Evolutionary conservation across 164 flowering plant genomes (phyloP), one percentile per base, ranked within the genome.

Genomic region (Pachysandra terminalis): DNA sequence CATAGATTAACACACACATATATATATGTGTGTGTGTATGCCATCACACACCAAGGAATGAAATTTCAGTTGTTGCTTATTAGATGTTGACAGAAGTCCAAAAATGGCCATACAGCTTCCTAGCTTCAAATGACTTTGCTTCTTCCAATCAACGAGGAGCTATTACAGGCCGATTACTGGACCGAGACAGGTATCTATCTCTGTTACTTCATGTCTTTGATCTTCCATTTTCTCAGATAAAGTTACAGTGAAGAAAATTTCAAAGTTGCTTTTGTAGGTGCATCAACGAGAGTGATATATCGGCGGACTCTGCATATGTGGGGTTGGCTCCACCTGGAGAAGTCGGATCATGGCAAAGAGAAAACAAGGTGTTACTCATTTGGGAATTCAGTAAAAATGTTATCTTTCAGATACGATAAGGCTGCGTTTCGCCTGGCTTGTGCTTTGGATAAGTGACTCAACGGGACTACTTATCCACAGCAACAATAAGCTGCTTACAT

Each of bases 311-410:
- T 41, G 97, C 96, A 21, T 89, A 82, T 69, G 84, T 95, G 0
- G 98, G 98, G 0, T 69, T 95, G 66, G 97, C 98, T 63, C 77
- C 81, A 10, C 96, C 89, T 0, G 97, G 96, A 53, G 83, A 81
- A 3, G 83, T 61, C 9, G 97, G 96, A 64, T 90, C 96, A 41
- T 95, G 96, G 96, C 98, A 95, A 80, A 86, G 81, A 71, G 93
- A 91, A 79, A 68, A 78, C 85, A 91, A 94, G 97, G 98, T 86
- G 22, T n/a, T n/a, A n/a, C n/a, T n/a, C n/a, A n/a, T 63, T 45
- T 45, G n/a, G n/a, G n/a, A 56, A 3, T 32, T 32, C 37, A 32
- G 37, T 32, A 32, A 32, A 32, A 32, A 3, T 32, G 3, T 32
- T 3, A 32, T 32, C 37, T 32, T 32, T 32, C 37, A 32, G 37